phyloP scores from a whole-genome alignment of 2,329 filamentous ascomycete genomes.

The Decorospora gaudefroyi region DNA sequence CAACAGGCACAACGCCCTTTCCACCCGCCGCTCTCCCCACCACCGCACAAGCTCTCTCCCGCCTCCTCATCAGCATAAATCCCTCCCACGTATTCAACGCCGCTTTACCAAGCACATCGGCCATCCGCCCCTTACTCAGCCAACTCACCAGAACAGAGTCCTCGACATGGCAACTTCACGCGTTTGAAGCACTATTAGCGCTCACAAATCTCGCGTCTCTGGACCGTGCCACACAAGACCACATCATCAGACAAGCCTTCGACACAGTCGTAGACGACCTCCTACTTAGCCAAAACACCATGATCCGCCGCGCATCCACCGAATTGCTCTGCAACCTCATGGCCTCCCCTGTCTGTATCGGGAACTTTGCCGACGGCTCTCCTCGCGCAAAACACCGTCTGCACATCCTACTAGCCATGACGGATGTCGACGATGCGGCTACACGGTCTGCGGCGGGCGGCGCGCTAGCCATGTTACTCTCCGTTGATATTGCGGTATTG shows the following conservation, averaged over 20 bases:
- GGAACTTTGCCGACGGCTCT: conserved; percentile 69
- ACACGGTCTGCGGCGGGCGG: conserved; percentile 86
- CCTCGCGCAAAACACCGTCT: conserved; percentile 72
- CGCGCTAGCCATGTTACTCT: conserved; percentile 81
- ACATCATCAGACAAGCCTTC: conserved; percentile 76
- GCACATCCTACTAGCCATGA: conserved; percentile 82
- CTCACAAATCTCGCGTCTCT: conserved; percentile 88
- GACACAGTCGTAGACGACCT: conserved; percentile 75
- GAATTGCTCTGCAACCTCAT: conserved; percentile 93
- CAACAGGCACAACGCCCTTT: conserved; percentile 47
- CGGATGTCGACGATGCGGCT: conserved; percentile 79
- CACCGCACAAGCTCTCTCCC: conserved; percentile 79
- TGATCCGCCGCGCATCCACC: conserved; percentile 79
- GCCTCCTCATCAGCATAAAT: conserved; percentile 85
- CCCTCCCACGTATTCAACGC: conserved; percentile 83
- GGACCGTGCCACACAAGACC: conserved; percentile 65
- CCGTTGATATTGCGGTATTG: conserved; percentile 73
- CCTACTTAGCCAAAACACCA: conserved; percentile 72
- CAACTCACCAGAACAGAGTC: conserved; percentile 68
- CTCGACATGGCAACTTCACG: conserved; percentile 73
- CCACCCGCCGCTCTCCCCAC: conserved; percentile 51
- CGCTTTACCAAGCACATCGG: conserved; percentile 70
- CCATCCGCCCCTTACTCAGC: conserved; percentile 78
- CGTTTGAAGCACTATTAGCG: conserved; percentile 88
- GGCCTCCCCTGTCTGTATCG: conserved; percentile 67